Percentiles rank a stretch among this genome's conserved stretches.
These are phyloP conservation scores for Sisymbrium altissimum DNA, from an alignment of 345 rosid species.

Conservation along the genomic window DNA sequence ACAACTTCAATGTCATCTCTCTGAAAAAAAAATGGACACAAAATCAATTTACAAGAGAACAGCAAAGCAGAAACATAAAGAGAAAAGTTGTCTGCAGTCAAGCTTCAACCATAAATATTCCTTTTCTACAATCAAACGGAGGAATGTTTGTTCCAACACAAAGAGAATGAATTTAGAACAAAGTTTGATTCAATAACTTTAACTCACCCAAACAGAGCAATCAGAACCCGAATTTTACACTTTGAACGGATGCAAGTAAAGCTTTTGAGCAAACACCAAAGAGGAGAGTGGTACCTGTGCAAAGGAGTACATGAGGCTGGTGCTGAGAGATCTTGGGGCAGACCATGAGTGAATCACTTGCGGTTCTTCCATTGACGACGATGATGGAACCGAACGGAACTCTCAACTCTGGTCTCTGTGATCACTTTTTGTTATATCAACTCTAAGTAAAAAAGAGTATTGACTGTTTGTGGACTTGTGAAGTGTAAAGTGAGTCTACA, in stretches of 20 bases:
- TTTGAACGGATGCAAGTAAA: neutral
- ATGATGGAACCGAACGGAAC: neutral
- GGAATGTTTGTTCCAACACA: too few relatives aligned
- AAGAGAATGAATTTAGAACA: too few relatives aligned
- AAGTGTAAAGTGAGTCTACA: neutral
- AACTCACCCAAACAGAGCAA: neutral
- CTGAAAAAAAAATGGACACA: conserved; percentile 31
- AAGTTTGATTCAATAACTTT: neutral
- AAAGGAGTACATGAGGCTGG: conserved; percentile 84
- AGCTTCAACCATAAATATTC: too few relatives aligned
- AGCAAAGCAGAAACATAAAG: neutral
- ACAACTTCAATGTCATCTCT: conserved; percentile 78
- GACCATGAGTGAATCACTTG: conserved; percentile 88
- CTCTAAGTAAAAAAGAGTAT: neutral
- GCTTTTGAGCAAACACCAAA: neutral
- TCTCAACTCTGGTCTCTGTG: conserved; percentile 12
- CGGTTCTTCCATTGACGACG: conserved; percentile 28
- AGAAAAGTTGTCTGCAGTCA: too few relatives aligned
- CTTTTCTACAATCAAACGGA: too few relatives aligned
- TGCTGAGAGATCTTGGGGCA: conserved; percentile 89
- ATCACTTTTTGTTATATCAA: conserved; percentile 6
- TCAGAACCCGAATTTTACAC: neutral
- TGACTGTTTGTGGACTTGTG: neutral
- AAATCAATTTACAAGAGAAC: neutral
- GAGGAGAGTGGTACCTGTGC: conserved; percentile 50